Percentiles rank a stretch among this genome's conserved stretches.
Evolutionary conservation across 208 protist genomes (phyloP).

Genomic region (Angomonas ambiguus): DNA sequence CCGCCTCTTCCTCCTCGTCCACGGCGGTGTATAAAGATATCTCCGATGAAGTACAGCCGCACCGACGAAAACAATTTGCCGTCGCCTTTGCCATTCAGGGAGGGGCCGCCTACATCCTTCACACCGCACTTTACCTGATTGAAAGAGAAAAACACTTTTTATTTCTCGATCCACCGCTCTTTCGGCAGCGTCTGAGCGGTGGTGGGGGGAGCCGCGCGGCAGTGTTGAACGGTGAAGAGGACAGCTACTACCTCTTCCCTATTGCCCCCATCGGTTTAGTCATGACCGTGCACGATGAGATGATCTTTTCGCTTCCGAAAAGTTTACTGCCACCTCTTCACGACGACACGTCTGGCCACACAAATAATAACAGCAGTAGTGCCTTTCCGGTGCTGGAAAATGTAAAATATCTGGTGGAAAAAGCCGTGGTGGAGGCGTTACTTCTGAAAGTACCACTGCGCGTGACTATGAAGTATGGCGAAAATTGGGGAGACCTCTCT

Average conservation of each 20-base stretch:
- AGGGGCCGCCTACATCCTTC: slow-evolving; percentile 75
- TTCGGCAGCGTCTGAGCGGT: too few species aligned
- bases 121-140: slow-evolving; percentile 81
- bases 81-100: slow-evolving; percentile 80
- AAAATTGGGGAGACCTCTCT: slow-evolving; percentile 55
- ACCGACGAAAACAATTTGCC: slow-evolving; percentile 52
- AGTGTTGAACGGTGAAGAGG: slow-evolving; percentile 20
- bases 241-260: slow-evolving; percentile 60
- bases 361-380: too few species aligned
- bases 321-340: slow-evolving; percentile 32
- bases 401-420: slow-evolving; percentile 31
- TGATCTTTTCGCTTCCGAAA: slow-evolving; percentile 26
- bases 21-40: too few species aligned
- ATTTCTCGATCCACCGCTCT: too few species aligned
- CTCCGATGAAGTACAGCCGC: slow-evolving; percentile 27
- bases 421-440: slow-evolving; percentile 23
- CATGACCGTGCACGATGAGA: slow-evolving; percentile 2
- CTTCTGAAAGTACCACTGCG: slow-evolving; percentile 59
- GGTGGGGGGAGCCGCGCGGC: too few species aligned
- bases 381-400: too few species aligned
- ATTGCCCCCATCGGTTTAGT: slow-evolving; percentile 42
- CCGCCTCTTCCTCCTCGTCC: too few species aligned
- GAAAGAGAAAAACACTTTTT: too few species aligned
- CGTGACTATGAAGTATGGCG: slow-evolving; percentile 61
- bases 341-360: too few species aligned